Base-by-base conservation (phyloP, 2,329 filamentous ascomycete species). In the Colletotrichum abscissum region DNA sequence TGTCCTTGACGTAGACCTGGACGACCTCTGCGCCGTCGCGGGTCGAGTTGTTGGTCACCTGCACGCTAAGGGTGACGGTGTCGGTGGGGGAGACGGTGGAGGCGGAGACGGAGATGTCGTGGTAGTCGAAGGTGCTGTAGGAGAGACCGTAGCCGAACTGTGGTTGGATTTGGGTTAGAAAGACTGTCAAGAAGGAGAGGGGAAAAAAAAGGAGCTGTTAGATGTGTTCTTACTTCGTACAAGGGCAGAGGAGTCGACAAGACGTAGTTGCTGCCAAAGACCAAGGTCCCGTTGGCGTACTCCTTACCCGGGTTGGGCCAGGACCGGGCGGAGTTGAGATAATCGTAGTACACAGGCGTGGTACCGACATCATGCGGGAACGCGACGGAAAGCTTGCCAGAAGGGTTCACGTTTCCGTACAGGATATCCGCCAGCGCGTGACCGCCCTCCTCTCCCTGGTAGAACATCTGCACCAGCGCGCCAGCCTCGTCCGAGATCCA, bases 391-490 rank as follows among this genome's bases (percentile, higher is more conserved):
- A 93, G 86, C 79, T 90, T 92, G 52, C 92, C 92, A 1, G 88
- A 91, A 0, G 92, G 92, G 80, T 92, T 93, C 65, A 89, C 87
- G 67, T 89, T 84, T 30, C 92, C 92, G 76, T 90, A 92, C 1
- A 93, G 84, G 35, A 93, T 85, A 74, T 93, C 90, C 0, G 92
- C 92, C 1, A 93, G 85, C 1, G 91, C 92, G 72, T 91, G 84
- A 0, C 92, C 92, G 28, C 91, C 92, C 82, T 93, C 85, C 77
- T 94, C 92, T 0, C 90, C 92, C 7, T 92, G 91, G 77, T 94
- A 95, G 82, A 94, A 94, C 80, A 94, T 92, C 78, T 94, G 92
- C 0, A 94, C 84, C 0, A 95, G 86, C 0, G 91, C 92, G 0
- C 90, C 85, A 0, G 92, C 91, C 30, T 87, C 86, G 38, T 88